Evolutionary conservation across 2,329 filamentous ascomycete species (phyloP), one percentile per base, ranked within the genome.

Genomic region (Sarocladium oryzae): DNA sequence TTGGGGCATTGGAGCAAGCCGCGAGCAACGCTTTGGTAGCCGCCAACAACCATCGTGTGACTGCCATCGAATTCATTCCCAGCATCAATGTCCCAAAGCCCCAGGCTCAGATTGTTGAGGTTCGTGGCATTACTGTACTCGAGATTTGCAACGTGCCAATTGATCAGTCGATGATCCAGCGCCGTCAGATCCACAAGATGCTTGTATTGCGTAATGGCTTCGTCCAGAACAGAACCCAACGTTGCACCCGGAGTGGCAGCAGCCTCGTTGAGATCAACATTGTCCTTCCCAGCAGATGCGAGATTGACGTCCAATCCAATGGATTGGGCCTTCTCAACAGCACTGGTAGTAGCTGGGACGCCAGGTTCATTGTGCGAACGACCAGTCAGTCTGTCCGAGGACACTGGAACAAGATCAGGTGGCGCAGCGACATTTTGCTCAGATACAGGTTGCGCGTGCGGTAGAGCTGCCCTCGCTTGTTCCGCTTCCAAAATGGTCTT

Each of bases 61-160:
- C 88, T 85, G 6, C 93, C 93, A 66, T 96, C 91, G 72, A 95
- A 99, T 64, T 99, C 93, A 60, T 99, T 96, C 1, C 93, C 93
- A 48, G 91, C 90, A 63, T 99, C 95, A 61, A 99, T 90, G 66
- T 99, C 95, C 89, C 95, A 97, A 0, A 91, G 85, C 7, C 85
- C 83, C 13, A 99, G 79, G 66, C 92, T 97, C 16, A 99, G 79
- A 56, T 87, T 86, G 57, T 87, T 85, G 51, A 96, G 83, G 57
- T 90, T 95, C 2, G 85, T 88, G 2, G 93, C 93, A 66, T 97
- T 99, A 56, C 92, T 95, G 64, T 99, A 99, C 67, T 99, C 93
- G 13, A 99, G 77, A 63, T 99, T 99, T 57, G 95, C 95, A 66
- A 96, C 87, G 67, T 99, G 95, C 93, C 93, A 99, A 63, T 96